These are phyloP conservation scores for Penicillium glabrum DNA, from an alignment of 2,329 filamentous ascomycete genomes.

Conservation along the genomic window DNA sequence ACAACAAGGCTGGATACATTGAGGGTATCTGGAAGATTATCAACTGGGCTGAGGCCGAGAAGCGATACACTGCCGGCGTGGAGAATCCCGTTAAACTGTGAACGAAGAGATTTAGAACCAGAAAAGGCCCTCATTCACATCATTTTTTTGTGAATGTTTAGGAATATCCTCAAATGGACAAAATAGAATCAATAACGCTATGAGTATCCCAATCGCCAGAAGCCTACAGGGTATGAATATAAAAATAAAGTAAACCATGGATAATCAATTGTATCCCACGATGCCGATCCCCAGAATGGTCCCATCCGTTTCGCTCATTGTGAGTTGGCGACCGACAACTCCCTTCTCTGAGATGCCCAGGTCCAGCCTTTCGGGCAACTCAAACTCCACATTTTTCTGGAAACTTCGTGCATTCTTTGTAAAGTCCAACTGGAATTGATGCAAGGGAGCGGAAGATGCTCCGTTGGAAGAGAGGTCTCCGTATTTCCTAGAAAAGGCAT, in stretches of 20 bases:
- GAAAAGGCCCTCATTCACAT: not conserved
- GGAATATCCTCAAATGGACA: not conserved
- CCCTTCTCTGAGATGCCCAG: slow-evolving; percentile 35
- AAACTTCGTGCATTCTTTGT: not conserved
- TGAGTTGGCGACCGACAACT: slow-evolving; percentile 35
- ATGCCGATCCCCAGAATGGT: slow-evolving; percentile 30
- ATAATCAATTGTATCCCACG: slow-evolving; percentile 33
- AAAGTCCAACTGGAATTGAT: slow-evolving; percentile 28
- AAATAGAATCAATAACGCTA: not conserved
- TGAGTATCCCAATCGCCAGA: not conserved
- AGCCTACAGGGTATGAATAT: not conserved
- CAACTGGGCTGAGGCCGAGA: slow-evolving; percentile 85
- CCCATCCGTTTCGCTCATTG: slow-evolving; percentile 23
- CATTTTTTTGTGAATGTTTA: not conserved
- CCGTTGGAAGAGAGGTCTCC: slow-evolving; percentile 25
- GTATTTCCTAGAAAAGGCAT: slow-evolving; percentile 7
- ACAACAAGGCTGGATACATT: slow-evolving; percentile 92
- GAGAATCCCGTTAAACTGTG: slow-evolving; percentile 30
- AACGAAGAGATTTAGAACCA: not conserved
- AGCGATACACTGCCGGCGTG: slow-evolving; percentile 53
- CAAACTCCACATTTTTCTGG: slow-evolving; percentile 23
- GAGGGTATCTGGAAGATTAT: slow-evolving; percentile 86
- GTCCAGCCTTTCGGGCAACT: slow-evolving; percentile 31
- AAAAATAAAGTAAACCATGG: not conserved
- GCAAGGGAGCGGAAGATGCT: slow-evolving; percentile 17